Percentiles rank a stretch among this genome's conserved stretches.
These are phyloP conservation scores for Cercospora brassicicola DNA, from an alignment of 2,329 filamentous ascomycete genomes.

Conservation along the genomic window DNA sequence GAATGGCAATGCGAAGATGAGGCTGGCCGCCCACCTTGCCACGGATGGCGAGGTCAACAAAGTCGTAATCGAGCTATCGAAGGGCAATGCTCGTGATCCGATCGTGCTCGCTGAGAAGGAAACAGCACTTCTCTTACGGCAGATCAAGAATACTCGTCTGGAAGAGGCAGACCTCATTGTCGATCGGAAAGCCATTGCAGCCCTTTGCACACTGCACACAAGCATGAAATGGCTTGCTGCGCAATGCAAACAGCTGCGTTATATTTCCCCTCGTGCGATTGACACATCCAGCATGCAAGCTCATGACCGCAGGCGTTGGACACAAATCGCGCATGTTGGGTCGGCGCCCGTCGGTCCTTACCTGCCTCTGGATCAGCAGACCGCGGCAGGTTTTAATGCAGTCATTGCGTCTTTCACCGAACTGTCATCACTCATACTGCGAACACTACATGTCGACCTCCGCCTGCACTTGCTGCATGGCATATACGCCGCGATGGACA, in stretches of 20 bases:
- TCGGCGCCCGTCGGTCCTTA: slow-evolving; percentile 63
- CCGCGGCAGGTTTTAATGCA: slow-evolving; percentile 81
- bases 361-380: slow-evolving; percentile 83
- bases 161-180: slow-evolving; percentile 81
- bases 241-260: slow-evolving; percentile 76
- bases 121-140: slow-evolving; percentile 54
- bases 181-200: slow-evolving; percentile 81
- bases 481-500: slow-evolving; percentile 57
- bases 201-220: slow-evolving; percentile 85
- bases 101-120: slow-evolving; percentile 62
- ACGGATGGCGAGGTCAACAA: slow-evolving; percentile 68
- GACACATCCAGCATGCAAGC: slow-evolving; percentile 57
- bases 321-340: slow-evolving; percentile 40
- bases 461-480: slow-evolving; percentile 83
- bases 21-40: slow-evolving; percentile 37
- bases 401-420: slow-evolving; percentile 81
- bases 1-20: slow-evolving; percentile 31
- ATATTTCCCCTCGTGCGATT: slow-evolving; percentile 73
- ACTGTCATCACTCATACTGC: slow-evolving; percentile 73
- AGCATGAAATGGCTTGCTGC: slow-evolving; percentile 97
- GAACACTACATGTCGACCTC: slow-evolving; percentile 86
- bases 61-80: slow-evolving; percentile 67
- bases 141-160: slow-evolving; percentile 60
- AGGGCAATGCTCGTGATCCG: slow-evolving; percentile 53
- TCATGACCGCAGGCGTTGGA: slow-evolving; percentile 75